These are phyloP conservation scores for Russula emetica DNA, from an alignment of 768 basidiomycete genomes.

Conservation along the genomic window DNA sequence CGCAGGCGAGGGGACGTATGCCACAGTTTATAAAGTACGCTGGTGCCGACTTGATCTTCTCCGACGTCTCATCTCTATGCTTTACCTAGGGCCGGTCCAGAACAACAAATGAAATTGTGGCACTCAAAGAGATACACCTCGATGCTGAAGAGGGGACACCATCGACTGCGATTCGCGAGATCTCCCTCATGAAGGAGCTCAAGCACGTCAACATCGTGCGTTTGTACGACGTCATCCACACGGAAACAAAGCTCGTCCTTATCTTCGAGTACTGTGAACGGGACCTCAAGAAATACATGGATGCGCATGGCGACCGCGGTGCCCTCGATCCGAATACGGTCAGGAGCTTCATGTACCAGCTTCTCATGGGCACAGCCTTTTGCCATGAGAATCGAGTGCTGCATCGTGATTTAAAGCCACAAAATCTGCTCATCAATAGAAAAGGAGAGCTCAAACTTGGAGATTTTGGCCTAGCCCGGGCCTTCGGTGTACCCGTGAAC, in stretches of 20 bases:
- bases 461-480: slow-evolving; percentile 95
- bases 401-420: slow-evolving; percentile 96
- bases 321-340: slow-evolving; percentile 86
- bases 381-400: slow-evolving; percentile 98
- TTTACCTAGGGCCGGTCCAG: slow-evolving; percentile 78
- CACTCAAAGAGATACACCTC: slow-evolving; percentile 97
- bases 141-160: slow-evolving; percentile 99
- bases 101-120: slow-evolving; percentile 98
- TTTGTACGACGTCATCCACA: slow-evolving; percentile 97
- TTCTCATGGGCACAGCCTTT: slow-evolving; percentile 94
- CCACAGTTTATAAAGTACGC: slow-evolving; percentile 91
- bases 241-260: slow-evolving; percentile 94
- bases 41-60: not conserved
- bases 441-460: slow-evolving; percentile 96
- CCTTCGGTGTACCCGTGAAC: slow-evolving; percentile 98
- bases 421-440: slow-evolving; percentile 95
- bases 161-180: slow-evolving; percentile 97
- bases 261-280: slow-evolving; percentile 99
- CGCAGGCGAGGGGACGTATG: slow-evolving; percentile 87
- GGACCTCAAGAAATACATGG: slow-evolving; percentile 99
- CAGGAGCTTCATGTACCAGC: slow-evolving; percentile 96
- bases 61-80: slow-evolving; percentile 7
- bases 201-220: slow-evolving; percentile 99
- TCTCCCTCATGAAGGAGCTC: slow-evolving; percentile 98
- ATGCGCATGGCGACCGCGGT: slow-evolving; percentile 92